Evolutionary conservation across 495 filamentous ascomycete genomes (phyloP).

Genomic region (Articulospora tetracladia): DNA sequence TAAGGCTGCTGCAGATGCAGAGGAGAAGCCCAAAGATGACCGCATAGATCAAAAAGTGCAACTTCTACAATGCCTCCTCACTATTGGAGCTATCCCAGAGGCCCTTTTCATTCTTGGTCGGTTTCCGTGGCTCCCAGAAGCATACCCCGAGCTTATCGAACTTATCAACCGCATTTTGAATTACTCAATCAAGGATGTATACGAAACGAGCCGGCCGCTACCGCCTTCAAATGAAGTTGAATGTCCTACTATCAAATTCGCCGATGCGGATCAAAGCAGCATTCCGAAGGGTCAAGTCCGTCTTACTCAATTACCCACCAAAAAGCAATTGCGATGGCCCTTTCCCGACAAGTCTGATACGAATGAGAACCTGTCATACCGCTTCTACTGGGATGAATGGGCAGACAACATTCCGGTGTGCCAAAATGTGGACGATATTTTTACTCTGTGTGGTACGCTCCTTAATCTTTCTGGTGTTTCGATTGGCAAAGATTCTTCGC

Average conservation of each 20-base stretch:
- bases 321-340: constrained; percentile 71
- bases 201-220: constrained; percentile 30
- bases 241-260: constrained; percentile 41
- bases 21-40: constrained; percentile 60
- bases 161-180: constrained; percentile 82
- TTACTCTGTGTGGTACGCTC: constrained; percentile 79
- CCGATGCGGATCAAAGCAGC: constrained; percentile 57
- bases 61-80: constrained; percentile 79
- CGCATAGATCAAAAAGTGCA: constrained; percentile 87
- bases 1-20: constrained; percentile 41
- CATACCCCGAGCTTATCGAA: constrained; percentile 69
- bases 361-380: constrained; percentile 69
- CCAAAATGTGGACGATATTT: constrained; percentile 85
- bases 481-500: constrained; percentile 74
- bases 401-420: constrained; percentile 87
- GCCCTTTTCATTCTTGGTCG: constrained; percentile 87
- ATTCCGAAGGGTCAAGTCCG: constrained; percentile 63
- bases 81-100: constrained; percentile 90
- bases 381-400: constrained; percentile 99
- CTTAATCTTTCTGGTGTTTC: constrained; percentile 81
- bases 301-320: constrained; percentile 47
- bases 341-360: constrained; percentile 70
- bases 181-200: constrained; percentile 71
- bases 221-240: constrained; percentile 18
- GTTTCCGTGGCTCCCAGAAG: constrained; percentile 86